Conservation (phyloP, 2,329 filamentous ascomycete species). For the Diaporthe aspalathi region DNA sequence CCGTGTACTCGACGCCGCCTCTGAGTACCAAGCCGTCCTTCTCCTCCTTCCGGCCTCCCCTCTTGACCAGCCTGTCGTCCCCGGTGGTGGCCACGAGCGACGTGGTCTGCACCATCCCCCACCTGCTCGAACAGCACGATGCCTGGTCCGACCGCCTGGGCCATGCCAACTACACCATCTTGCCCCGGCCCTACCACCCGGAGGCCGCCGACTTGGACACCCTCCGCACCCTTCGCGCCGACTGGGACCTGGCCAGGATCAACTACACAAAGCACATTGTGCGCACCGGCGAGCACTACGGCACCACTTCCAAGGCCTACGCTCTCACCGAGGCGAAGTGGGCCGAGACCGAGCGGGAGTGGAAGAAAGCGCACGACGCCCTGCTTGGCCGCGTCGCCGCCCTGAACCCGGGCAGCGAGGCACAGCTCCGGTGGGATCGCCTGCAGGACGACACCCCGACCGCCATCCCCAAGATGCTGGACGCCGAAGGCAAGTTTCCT, state of each 20-base stretch:
- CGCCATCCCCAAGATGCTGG: conserved; percentile 75
- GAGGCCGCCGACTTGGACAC: conserved; percentile 68
- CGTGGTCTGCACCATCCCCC: conserved; percentile 66
- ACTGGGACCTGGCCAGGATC: conserved; percentile 85
- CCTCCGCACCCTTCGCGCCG: conserved; percentile 73
- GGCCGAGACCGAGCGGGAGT: conserved; percentile 80
- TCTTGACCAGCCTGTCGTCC: conserved; percentile 72
- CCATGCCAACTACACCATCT: conserved; percentile 92
- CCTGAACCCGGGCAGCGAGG: conserved; percentile 44
- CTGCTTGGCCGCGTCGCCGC: conserved; percentile 66
- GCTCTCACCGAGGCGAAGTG: conserved; percentile 89
- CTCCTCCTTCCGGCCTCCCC: conserved; percentile 75
- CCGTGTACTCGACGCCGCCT: conserved; percentile 71
- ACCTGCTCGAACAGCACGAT: conserved; percentile 77
- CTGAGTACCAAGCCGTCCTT: conserved; percentile 82
- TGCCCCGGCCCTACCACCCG: conserved; percentile 82
- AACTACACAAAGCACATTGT: conserved; percentile 93
- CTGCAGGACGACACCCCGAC: conserved; percentile 67
- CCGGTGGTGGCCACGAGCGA: conserved; percentile 61
- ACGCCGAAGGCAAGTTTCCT: conserved; percentile 86
- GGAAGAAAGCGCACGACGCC: conserved; percentile 77
- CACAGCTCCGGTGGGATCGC: conserved; percentile 51
- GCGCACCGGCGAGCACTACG: conserved; percentile 90
- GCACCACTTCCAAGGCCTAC: conserved; percentile 89
- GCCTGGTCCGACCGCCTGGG: conserved; percentile 88